Evolutionary conservation across 495 filamentous ascomycete genomes (phyloP), one percentile per base, ranked within the genome.

Genomic region (Neurospora sp.): DNA sequence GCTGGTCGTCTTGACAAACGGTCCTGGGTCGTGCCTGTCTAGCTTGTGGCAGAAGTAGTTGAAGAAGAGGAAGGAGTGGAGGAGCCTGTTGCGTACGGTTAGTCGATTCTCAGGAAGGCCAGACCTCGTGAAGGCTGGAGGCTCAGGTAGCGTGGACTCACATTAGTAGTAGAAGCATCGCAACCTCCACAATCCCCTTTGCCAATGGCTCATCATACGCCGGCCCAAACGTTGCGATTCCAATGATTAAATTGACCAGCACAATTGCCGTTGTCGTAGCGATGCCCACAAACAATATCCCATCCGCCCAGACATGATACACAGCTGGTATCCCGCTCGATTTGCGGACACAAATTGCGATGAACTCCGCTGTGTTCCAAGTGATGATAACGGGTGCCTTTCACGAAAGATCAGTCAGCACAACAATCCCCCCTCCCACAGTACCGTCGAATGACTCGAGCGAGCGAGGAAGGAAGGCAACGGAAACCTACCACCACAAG

Each of bases 301-400:
- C 69, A 22, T 44, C 27, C 6, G 37, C 69, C 20, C 27, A 59
- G 9, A 12, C 37, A 12, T 35, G 40, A 40, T 35, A 44, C 38
- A 44, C 69, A 5, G 27, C 8, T 31, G 69, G 27, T 44, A 71
- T 48, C 4, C 40, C 27, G 4, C 69, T n/a, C 16, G 27, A 71
- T 35, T 48, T 59, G 2, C 44, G 31, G 31, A 71, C 10, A 9
- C 42, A 59, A 37, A 45, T 22, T 9, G 22, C 10, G 44, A 76
- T 16, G 53, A 76, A 72, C 69, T 78, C 78, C 70, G 71, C 72
- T 8, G 41, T 37, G 71, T 76, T 70, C 76, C 78, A 79, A 14
- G 69, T 35, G 3, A 69, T 59, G 8, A 73, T 61, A 3, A 71
- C 8, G 10, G 72, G 71, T 10, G 70, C 71, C 78, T 79, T 48